Conservation (phyloP, 805 yeast species). For the Schwanniomyces pseudopolymorphus region DNA sequence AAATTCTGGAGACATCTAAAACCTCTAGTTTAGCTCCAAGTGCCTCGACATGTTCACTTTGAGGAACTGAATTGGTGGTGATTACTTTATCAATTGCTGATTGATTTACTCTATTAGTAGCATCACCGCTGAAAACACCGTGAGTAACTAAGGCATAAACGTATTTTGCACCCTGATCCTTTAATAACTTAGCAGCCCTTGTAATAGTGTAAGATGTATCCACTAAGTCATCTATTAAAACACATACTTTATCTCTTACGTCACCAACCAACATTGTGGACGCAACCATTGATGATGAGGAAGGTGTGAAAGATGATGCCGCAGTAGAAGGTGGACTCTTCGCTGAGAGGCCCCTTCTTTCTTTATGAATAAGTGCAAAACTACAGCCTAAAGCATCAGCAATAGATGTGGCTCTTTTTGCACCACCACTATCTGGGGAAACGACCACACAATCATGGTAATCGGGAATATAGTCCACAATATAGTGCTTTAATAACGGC, state of each 20-base stretch:
- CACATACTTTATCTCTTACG: slow-evolving; percentile 80
- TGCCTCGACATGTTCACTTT: slow-evolving; percentile 50
- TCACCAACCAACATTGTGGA: slow-evolving; percentile 97
- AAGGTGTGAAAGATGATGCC: slow-evolving; percentile 13
- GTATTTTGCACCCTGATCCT: slow-evolving; percentile 87
- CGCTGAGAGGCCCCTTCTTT: slow-evolving; percentile 58
- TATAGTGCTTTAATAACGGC: slow-evolving; percentile 85
- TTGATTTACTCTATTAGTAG: slow-evolving; percentile 64
- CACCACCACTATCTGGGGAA: slow-evolving; percentile 99
- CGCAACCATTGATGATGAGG: slow-evolving; percentile 47
- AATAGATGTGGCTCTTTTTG: slow-evolving; percentile 90
- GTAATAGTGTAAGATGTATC: slow-evolving; percentile 93
- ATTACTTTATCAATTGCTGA: slow-evolving; percentile 80
- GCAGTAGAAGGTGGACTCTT: slow-evolving; percentile 29
- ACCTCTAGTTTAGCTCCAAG: slow-evolving; percentile 64
- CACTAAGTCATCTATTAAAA: slow-evolving; percentile 89
- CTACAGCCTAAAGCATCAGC: slow-evolving; percentile 88
- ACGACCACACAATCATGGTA: slow-evolving; percentile 85
- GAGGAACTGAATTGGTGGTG: slow-evolving; percentile 92
- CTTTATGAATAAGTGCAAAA: slow-evolving; percentile 95
- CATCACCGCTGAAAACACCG: slow-evolving; percentile 91
- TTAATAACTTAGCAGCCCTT: slow-evolving; percentile 86
- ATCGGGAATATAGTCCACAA: slow-evolving; percentile 72
- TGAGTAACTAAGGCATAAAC: slow-evolving; percentile 91
- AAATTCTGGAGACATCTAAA: slow-evolving; percentile 81